Percentiles rank a stretch among this genome's conserved stretches.
Conservation (phyloP, 257 asterid species). For the Ehretia macrophylla region DNA sequence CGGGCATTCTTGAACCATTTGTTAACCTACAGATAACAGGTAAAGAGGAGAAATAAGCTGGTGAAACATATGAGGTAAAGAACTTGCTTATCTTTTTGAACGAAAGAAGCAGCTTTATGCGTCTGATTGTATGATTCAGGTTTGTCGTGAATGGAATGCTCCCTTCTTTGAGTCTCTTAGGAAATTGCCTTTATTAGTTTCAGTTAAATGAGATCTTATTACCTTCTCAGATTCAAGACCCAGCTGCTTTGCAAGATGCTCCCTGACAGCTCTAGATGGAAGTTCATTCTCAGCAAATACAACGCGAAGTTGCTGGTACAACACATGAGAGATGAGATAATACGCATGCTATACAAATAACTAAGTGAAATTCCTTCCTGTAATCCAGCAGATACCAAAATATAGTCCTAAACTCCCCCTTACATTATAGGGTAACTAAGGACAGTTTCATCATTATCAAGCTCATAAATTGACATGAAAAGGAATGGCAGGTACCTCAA, state of each 20-base stretch:
- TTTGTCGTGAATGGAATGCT: neutral
- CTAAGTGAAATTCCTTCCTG: neutral
- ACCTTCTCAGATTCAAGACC: slow-evolving; percentile 88
- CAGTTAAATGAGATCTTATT: slow-evolving; percentile 5
- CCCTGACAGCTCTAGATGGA: slow-evolving; percentile 70
- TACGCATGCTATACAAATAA: slow-evolving; percentile 15
- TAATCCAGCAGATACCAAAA: neutral
- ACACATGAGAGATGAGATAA: slow-evolving; percentile 21
- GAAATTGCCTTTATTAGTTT: neutral
- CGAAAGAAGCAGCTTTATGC: neutral
- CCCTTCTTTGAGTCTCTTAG: neutral
- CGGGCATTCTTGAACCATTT: slow-evolving; percentile 99
- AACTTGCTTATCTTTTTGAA: neutral
- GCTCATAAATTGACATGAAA: neutral
- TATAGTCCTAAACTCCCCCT: no score
- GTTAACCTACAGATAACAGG: slow-evolving; percentile 63
- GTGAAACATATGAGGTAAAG: neutral
- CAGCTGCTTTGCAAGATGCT: slow-evolving; percentile 64
- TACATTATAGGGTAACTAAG: neutral
- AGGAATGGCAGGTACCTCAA: slow-evolving; percentile 48
- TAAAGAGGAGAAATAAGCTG: slow-evolving; percentile 13
- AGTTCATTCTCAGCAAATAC: slow-evolving; percentile 91
- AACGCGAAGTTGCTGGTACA: slow-evolving; percentile 75
- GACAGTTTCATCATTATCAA: neutral
- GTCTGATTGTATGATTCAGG: neutral